Base-by-base conservation (phyloP, 106 monocot species). In the Amphibolis antarctica region DNA sequence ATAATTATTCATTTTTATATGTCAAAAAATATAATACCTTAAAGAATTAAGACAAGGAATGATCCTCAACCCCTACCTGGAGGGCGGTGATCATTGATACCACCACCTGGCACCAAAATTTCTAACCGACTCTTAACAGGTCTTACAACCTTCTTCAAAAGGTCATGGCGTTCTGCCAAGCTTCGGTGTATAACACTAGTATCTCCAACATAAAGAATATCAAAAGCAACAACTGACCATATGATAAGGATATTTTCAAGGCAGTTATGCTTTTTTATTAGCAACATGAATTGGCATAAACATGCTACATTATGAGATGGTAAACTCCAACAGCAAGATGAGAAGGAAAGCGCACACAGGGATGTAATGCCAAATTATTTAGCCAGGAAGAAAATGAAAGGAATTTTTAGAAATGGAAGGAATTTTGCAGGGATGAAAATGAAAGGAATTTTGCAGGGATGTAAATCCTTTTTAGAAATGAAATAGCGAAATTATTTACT, bases 111-210 rank as follows among this genome's bases (percentile, higher is more conserved):
- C 44, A 83, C 59, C 78, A 98, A 73, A 75, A 90, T 77, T 59
- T 98, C 96, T 30, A 98, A 76, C 30, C 76, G 87, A 42, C 96
- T 85, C 73, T 82, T 90, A 43, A 80, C 57, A 66, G 87, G 82
- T 59, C 72, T 85, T 42, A 98, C 80, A 73, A 87, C 74, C 77
- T 82, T 87, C 19, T 30, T 79, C 58, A 98, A 64, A 46, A 98
- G 83, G 11, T 69, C 82, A 64, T 85, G 96, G 12, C 96, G 82
- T 68, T 98, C 96, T 55, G 62, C 69, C 76, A 98, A 82, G 36
- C 80, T 98, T 58, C 91, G 90, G 71, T 98, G 96, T 60, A 98
- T 90, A 68, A 98, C 86, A 80, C 96, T 98, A 52, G 86, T 87
- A 64, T 98, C 96, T 60, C 96, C 87, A 69, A 74, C 82, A 76